These are phyloP conservation scores for Vaccinium macrocarpon DNA, from an alignment of 148 eudicot species.

Conservation along the genomic window DNA sequence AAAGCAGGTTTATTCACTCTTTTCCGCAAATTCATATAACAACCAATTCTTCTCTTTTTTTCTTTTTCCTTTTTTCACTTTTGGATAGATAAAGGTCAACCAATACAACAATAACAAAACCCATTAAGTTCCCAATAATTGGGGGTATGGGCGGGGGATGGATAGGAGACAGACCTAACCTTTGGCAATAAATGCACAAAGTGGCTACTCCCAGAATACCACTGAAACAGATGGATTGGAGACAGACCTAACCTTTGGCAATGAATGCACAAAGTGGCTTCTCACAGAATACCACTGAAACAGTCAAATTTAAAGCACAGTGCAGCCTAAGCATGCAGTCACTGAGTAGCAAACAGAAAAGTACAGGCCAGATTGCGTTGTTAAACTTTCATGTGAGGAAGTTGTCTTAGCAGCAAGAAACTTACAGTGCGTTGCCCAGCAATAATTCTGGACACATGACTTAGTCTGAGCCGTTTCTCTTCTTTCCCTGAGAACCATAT, in stretches of 20 bases:
- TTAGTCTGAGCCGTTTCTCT: slow-evolving; percentile 87
- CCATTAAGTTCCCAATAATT: too few species aligned
- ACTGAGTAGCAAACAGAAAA: neutral
- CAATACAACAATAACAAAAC: too few species aligned
- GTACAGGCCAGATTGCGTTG: neutral
- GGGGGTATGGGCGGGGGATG: too few species aligned
- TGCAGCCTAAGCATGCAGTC: neutral
- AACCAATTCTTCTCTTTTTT: neutral
- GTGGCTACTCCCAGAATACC: too few species aligned
- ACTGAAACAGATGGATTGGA: too few species aligned
- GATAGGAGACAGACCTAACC: too few species aligned
- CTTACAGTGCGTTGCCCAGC: slow-evolving; percentile 98
- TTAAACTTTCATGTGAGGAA: neutral
- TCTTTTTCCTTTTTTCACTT: neutral
- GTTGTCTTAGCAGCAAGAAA: slow-evolving; percentile 19
- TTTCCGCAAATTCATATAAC: neutral
- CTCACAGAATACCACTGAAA: too few species aligned
- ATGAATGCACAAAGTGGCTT: too few species aligned
- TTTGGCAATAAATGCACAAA: too few species aligned
- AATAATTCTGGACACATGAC: slow-evolving; percentile 85
- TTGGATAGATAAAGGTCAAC: neutral
- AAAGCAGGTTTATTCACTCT: neutral
- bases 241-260: too few species aligned
- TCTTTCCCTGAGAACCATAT: slow-evolving; percentile 96
- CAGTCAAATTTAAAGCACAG: neutral